Evolutionary conservation across 2,329 filamentous ascomycete genomes (phyloP).

Genomic region (Didymella segeticola): DNA sequence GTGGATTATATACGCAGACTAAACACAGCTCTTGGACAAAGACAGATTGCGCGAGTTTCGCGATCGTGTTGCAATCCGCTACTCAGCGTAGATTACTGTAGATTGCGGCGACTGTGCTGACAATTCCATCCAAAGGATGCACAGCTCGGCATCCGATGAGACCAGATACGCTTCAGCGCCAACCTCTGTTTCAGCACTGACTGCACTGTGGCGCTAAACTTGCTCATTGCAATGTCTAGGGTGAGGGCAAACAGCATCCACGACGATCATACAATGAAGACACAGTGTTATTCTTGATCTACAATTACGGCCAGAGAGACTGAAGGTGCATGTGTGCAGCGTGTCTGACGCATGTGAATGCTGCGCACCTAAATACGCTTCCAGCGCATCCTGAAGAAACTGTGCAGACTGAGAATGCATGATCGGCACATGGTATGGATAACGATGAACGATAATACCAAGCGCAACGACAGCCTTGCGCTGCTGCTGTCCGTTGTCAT

Average conservation of each 20-base stretch:
- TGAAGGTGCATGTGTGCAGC: not conserved
- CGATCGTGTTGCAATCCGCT: constrained; percentile 18
- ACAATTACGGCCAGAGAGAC: not conserved
- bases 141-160: constrained; percentile 28
- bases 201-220: constrained; percentile 41
- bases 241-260: not conserved
- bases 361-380: too few relatives aligned
- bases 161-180: constrained; percentile 29
- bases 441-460: not conserved
- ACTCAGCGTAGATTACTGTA: constrained; percentile 16
- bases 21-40: constrained; percentile 6
- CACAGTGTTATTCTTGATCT: constrained; percentile 3
- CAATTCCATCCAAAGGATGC: constrained; percentile 10
- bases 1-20: constrained; percentile 15
- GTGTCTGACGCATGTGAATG: not conserved
- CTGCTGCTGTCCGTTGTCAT: not conserved
- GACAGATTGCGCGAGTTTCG: constrained; percentile 22
- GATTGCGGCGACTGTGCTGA: constrained; percentile 24
- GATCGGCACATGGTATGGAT: not conserved
- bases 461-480: not conserved
- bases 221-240: constrained; percentile 36
- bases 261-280: constrained; percentile 6
- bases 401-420: not conserved
- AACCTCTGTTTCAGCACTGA: constrained; percentile 27
- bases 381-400: not conserved